Evolutionary conservation across 768 basidiomycete species (phyloP).

Genomic region (Boletus insuetus): DNA sequence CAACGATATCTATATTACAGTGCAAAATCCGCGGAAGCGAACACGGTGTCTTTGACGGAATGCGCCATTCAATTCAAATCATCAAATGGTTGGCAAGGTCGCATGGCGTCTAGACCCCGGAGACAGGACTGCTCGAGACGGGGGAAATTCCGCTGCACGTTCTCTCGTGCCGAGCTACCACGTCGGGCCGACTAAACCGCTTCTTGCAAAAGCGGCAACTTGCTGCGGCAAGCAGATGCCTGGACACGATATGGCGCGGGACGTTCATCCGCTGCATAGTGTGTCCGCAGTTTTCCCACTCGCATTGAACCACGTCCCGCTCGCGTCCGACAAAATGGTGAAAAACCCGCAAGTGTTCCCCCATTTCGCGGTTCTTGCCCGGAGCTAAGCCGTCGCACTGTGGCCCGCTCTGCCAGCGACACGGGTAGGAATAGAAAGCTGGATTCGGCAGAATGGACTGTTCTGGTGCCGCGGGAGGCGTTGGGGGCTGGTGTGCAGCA

Average conservation of each 20-base stretch:
- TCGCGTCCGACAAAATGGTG: conserved; percentile 29
- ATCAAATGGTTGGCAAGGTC: not conserved
- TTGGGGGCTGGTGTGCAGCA: conserved; percentile 12
- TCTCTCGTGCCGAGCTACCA: conserved; percentile 26
- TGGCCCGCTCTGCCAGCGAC: conserved; percentile 25
- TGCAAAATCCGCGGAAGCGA: conserved; percentile 2
- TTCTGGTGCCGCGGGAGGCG: conserved; percentile 13
- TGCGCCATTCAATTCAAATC: not conserved
- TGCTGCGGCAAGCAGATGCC: conserved; percentile 26
- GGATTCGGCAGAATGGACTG: not conserved
- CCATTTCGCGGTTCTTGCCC: conserved; percentile 31
- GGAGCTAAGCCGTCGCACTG: conserved; percentile 23
- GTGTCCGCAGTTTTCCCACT: conserved; percentile 24
- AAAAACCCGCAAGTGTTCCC: conserved; percentile 20
- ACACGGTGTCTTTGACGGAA: not conserved
- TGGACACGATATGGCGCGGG: conserved; percentile 28
- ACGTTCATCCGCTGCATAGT: conserved; percentile 30
- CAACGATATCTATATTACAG: conserved; percentile 8
- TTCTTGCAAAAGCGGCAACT: conserved; percentile 22
- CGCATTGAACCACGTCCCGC: conserved; percentile 22
- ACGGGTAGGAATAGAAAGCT: conserved; percentile 11
- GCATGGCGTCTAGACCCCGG: conserved; percentile 3
- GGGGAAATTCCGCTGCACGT: conserved; percentile 11
- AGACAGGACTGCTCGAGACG: not conserved
- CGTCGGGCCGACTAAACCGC: conserved; percentile 27